Evolutionary conservation across 2,329 filamentous ascomycete genomes (phyloP).

Genomic region (Sporothrix globosa): DNA sequence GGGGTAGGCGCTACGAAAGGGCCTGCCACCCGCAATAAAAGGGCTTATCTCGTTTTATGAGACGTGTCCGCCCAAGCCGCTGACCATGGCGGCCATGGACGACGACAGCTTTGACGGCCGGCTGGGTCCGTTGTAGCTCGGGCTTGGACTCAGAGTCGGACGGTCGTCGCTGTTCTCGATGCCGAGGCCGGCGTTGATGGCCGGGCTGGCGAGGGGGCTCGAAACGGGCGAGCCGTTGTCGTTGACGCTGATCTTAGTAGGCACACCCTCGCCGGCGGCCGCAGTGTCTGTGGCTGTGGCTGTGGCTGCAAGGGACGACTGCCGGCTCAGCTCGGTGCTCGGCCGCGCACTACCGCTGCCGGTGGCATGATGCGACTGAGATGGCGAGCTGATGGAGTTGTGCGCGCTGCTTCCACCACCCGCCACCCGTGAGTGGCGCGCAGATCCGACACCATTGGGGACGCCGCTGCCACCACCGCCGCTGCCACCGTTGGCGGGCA

Average conservation of each 20-base stretch:
- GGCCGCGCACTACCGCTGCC: constrained; percentile 11
- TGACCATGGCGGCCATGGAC: constrained; percentile 35
- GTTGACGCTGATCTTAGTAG: constrained; percentile 22
- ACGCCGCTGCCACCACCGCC: neutral
- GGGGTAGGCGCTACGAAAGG: neutral
- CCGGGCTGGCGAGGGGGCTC: constrained; percentile 27
- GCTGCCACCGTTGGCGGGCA: constrained; percentile 57
- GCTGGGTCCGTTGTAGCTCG: constrained; percentile 12
- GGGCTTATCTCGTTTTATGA: neutral
- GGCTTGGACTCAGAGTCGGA: neutral
- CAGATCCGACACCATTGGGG: neutral
- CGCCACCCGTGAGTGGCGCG: constrained; percentile 25
- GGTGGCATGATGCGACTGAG: constrained; percentile 2
- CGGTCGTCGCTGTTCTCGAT: constrained; percentile 6
- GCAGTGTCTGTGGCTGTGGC: too few species aligned
- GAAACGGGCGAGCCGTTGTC: constrained; percentile 23
- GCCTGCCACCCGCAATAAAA: neutral
- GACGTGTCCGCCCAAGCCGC: constrained; percentile 34
- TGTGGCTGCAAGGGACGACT: neutral
- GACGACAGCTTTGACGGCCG: constrained; percentile 32
- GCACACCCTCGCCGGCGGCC: neutral
- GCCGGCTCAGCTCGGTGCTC: constrained; percentile 17
- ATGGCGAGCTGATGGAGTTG: constrained; percentile 21
- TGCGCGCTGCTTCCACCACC: constrained; percentile 23
- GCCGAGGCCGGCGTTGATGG: constrained; percentile 7